phyloP scores from a whole-genome alignment of 768 basidiomycete genomes.

The Lactarius hatsudake region DNA sequence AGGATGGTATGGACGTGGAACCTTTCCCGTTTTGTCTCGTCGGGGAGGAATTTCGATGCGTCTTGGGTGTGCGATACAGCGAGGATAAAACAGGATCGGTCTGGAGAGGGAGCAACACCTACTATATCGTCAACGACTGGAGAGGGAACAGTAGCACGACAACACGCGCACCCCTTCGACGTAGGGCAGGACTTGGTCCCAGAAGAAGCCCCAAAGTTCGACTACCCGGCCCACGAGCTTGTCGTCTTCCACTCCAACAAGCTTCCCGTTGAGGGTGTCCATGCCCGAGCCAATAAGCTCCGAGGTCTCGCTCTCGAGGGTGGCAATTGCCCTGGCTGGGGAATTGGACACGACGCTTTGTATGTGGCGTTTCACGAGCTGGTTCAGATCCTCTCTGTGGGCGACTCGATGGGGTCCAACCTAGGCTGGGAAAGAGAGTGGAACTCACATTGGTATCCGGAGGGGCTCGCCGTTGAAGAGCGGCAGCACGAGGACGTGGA shows the following conservation, averaged over 20 bases:
- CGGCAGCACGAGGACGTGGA: constrained; percentile 87
- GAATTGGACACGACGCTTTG: constrained; percentile 66
- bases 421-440: not conserved
- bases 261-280: constrained; percentile 86
- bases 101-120: constrained; percentile 61
- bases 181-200: constrained; percentile 84
- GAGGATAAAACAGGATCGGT: constrained; percentile 64
- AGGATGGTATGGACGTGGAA: constrained; percentile 37
- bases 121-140: not conserved
- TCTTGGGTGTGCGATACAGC: constrained; percentile 59
- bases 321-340: constrained; percentile 69
- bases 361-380: constrained; percentile 77
- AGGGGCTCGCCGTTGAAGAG: constrained; percentile 90
- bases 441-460: constrained; percentile 71
- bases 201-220: constrained; percentile 92
- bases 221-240: constrained; percentile 74
- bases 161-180: constrained; percentile 72
- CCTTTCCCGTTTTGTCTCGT: constrained; percentile 49
- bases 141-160: constrained; percentile 40
- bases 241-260: constrained; percentile 73
- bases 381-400: constrained; percentile 81
- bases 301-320: constrained; percentile 73
- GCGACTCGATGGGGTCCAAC: not conserved
- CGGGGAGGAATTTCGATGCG: constrained; percentile 46
- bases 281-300: constrained; percentile 87